These are phyloP conservation scores for Dioscorea alata DNA, from an alignment of 106 monocot species.

Conservation along the genomic window DNA sequence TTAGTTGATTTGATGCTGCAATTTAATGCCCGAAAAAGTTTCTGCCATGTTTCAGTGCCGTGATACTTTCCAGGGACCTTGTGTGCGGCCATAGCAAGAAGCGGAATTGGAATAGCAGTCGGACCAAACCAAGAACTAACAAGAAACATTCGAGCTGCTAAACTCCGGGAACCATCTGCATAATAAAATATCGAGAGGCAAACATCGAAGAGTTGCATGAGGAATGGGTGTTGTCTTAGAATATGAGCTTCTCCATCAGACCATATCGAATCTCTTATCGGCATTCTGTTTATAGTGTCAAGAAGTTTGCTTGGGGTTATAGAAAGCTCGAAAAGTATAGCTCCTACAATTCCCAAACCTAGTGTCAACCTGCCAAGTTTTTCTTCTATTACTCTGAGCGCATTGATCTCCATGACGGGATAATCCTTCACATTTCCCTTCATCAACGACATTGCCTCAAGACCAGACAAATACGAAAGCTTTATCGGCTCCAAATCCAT, in stretches of 20 bases:
- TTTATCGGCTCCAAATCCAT: conserved; percentile 88
- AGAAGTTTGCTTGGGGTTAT: conserved; percentile 80
- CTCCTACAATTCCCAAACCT: conserved; percentile 68
- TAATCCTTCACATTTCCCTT: conserved; percentile 66
- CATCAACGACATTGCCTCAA: conserved; percentile 86
- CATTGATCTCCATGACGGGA: conserved; percentile 62
- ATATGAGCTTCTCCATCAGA: conserved; percentile 36
- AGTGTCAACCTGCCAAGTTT: conserved; percentile 75
- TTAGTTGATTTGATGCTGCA: conserved; percentile 30
- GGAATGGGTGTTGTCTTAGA: conserved; percentile 37
- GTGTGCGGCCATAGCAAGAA: conserved; percentile 71
- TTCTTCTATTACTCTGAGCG: conserved; percentile 76
- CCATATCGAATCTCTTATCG: conserved; percentile 34
- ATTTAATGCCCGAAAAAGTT: conserved; percentile 24
- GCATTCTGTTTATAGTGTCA: conserved; percentile 71
- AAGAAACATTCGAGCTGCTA: conserved; percentile 80
- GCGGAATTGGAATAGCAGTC: conserved; percentile 45
- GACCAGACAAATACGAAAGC: conserved; percentile 76
- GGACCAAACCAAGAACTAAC: conserved; percentile 81
- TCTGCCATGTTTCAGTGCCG: conserved; percentile 26
- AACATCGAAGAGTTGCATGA: conserved; percentile 77
- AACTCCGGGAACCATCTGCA: conserved; percentile 64
- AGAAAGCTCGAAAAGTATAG: conserved; percentile 77
- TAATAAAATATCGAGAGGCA: conserved; percentile 94
- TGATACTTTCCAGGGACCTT: conserved; percentile 51